These are phyloP conservation scores for Coelastrella sp. DNA, from an alignment of 139 green algal genomes.

Conservation along the genomic window DNA sequence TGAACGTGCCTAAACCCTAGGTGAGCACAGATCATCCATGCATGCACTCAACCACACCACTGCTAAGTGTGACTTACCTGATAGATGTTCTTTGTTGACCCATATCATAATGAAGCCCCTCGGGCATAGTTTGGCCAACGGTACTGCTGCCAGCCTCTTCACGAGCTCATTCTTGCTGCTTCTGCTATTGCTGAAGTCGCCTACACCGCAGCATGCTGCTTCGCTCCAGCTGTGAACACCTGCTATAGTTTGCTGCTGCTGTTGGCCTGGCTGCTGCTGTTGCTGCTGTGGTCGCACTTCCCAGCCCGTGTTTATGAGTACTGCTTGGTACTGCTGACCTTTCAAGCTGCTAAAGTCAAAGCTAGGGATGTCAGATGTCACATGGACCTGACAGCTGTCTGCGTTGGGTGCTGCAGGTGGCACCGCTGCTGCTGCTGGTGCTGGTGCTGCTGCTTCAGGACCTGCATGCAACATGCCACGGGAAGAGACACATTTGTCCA, in stretches of 20 bases:
- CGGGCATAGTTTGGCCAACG: slow-evolving; percentile 79
- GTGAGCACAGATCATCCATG: too few relatives aligned
- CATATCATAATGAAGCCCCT: slow-evolving; percentile 93
- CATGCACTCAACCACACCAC: too few relatives aligned
- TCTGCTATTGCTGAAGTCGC: neutral
- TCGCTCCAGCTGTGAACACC: slow-evolving; percentile 4
- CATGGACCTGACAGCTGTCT: slow-evolving; percentile 14
- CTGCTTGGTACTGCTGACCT: slow-evolving; percentile 55
- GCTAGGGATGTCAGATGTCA: neutral
- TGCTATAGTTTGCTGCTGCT: slow-evolving; percentile 26
- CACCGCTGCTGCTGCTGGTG: slow-evolving; percentile 15
- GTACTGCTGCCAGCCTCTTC: slow-evolving; percentile 68
- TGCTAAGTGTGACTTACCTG: neutral
- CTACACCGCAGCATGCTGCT: too few relatives aligned
- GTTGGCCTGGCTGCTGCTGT: slow-evolving; percentile 34
- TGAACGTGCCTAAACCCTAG: too few relatives aligned
- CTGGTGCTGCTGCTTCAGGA: neutral
- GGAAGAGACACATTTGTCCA: too few relatives aligned
- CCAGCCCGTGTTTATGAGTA: slow-evolving; percentile 82
- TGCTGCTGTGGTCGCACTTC: slow-evolving; percentile 36
- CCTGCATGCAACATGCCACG: too few relatives aligned
- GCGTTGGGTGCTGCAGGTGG: neutral
- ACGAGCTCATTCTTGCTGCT: neutral
- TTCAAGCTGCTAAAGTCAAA: slow-evolving; percentile 48
- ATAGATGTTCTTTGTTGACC: slow-evolving; percentile 74